Percentiles rank a stretch among this genome's conserved stretches.
phyloP scores from a whole-genome alignment of 202 grass and related monocot species.

The Zizania palustris region DNA sequence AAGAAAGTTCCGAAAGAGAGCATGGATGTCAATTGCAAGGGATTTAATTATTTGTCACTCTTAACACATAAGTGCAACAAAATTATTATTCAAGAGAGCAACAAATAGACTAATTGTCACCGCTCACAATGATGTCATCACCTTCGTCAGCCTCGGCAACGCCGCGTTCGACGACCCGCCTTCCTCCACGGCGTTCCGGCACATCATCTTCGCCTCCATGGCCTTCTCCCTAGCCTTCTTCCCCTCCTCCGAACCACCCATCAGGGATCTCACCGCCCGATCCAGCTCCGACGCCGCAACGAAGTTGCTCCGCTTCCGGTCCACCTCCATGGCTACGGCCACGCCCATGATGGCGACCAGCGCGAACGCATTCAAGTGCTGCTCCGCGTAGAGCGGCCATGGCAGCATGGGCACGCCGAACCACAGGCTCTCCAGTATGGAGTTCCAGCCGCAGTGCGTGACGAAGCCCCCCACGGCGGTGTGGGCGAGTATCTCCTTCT shows the following conservation, averaged over 20 bases:
- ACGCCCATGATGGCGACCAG: conserved; percentile 40
- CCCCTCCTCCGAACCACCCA: conserved; percentile 39
- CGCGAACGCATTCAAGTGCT: conserved; percentile 51
- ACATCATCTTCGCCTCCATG: conserved; percentile 40
- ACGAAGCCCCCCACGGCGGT: conserved; percentile 52
- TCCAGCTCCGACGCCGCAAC: conserved; percentile 49
- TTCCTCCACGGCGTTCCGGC: conserved; percentile 39
- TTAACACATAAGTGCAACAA: too few relatives aligned
- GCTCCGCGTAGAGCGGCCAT: conserved; percentile 50
- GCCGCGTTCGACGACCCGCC: conserved; percentile 38
- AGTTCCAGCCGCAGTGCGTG: conserved; percentile 68
- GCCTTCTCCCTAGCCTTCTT: conserved; percentile 33
- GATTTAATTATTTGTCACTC: too few relatives aligned
- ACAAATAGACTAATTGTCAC: too few relatives aligned
- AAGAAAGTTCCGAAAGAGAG: too few relatives aligned
- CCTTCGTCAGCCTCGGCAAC: conserved; percentile 1
- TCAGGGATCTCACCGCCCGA: conserved; percentile 26
- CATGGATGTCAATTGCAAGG: too few relatives aligned
- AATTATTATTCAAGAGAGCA: too few relatives aligned
- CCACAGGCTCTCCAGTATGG: conserved; percentile 60
- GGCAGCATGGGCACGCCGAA: conserved; percentile 51
- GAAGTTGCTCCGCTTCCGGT: conserved; percentile 36
- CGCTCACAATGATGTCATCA: too few relatives aligned
- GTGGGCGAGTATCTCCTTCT: conserved; percentile 60
- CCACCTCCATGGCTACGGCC: conserved; percentile 28